phyloP scores from a whole-genome alignment of 176 grass and related monocot species.

The Aegilops bicornis region DNA sequence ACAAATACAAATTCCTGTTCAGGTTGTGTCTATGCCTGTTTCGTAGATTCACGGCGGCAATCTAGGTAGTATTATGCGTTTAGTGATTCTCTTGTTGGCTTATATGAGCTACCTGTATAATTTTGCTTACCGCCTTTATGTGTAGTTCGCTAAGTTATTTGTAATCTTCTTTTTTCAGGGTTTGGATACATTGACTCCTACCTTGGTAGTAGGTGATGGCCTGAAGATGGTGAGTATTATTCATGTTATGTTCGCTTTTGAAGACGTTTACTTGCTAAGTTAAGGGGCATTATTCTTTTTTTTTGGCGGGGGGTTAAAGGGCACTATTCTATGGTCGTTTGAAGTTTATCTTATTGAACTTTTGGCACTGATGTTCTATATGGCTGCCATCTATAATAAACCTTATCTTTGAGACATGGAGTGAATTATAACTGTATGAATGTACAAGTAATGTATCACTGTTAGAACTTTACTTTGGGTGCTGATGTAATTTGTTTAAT shows the following conservation, averaged over 20 bases:
- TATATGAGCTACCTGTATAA: neutral
- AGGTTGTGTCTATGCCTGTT: conserved; percentile 1
- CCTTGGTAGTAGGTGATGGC: conserved; percentile 53
- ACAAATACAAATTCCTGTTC: neutral
- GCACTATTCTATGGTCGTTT: neutral
- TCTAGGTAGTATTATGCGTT: neutral
- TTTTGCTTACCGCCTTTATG: neutral
- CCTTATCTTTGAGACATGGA: neutral
- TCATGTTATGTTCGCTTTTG: conserved; percentile 23
- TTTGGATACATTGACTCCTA: conserved; percentile 69
- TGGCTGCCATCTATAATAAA: neutral
- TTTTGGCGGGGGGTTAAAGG: neutral
- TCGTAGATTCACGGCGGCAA: neutral
- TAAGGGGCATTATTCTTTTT: neutral
- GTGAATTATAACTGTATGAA: neutral
- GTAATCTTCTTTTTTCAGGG: conserved; percentile 56
- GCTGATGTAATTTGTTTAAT: neutral
- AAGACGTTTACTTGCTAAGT: neutral
- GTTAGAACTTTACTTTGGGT: neutral
- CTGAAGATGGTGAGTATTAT: conserved; percentile 51
- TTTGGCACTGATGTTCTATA: neutral
- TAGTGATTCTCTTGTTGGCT: neutral
- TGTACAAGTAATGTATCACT: neutral
- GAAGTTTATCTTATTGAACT: neutral
- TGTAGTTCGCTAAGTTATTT: neutral